phyloP scores from a whole-genome alignment of 2,329 filamentous ascomycete species.

The Dactylella cylindrospora region DNA sequence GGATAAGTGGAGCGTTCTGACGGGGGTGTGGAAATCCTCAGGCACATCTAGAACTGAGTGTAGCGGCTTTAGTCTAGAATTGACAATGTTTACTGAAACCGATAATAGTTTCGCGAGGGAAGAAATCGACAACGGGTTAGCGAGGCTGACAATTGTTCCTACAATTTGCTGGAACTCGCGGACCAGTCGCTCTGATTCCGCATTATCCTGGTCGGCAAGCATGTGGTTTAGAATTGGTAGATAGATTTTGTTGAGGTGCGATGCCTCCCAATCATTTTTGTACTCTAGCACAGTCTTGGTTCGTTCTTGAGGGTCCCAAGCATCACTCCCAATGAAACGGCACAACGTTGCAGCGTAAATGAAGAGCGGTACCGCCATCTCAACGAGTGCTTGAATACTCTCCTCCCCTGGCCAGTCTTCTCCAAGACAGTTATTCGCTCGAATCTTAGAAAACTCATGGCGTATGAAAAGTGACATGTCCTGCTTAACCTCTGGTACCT shows the following conservation, averaged over 20 bases:
- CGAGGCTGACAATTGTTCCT: constrained; percentile 6
- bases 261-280: neutral
- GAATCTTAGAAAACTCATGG: constrained; percentile 50
- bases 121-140: neutral
- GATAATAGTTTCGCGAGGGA: neutral
- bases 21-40: neutral
- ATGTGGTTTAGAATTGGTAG: constrained; percentile 3
- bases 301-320: constrained; percentile 6
- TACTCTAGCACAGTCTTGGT: constrained; percentile 1
- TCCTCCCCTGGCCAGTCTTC: neutral
- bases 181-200: neutral
- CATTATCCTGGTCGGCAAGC: neutral
- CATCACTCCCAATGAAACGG: constrained; percentile 14
- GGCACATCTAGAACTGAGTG: constrained; percentile 11
- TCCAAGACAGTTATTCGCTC: constrained; percentile 11
- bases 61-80: constrained; percentile 2
- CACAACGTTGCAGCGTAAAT: constrained; percentile 17
- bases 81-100: neutral
- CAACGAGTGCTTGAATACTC: neutral
- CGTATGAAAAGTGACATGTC: constrained; percentile 53
- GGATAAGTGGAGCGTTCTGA: constrained; percentile 24
- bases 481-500: constrained; percentile 51
- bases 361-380: constrained; percentile 19
- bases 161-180: constrained; percentile 8
- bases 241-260: constrained; percentile 3